Percentiles rank a stretch among this genome's conserved stretches.
phyloP scores from a whole-genome alignment of 768 basidiomycete genomes.

The Hygrocybe punicea region DNA sequence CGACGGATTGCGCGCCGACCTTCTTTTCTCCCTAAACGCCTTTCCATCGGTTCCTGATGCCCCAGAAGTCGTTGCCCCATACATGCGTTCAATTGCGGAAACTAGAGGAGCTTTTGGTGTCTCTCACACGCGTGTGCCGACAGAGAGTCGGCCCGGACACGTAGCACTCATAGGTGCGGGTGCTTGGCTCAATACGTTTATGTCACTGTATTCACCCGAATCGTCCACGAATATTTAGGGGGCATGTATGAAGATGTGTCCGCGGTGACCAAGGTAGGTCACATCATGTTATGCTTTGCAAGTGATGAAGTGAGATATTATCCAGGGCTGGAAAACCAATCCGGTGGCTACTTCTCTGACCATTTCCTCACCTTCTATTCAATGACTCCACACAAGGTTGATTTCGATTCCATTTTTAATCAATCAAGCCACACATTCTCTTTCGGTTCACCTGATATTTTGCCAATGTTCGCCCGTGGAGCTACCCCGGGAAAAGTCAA shows the following conservation, averaged over 20 bases:
- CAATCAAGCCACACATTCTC: conserved; percentile 73
- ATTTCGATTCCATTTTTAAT: conserved; percentile 88
- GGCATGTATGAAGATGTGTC: conserved; percentile 92
- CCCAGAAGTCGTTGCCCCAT: conserved; percentile 65
- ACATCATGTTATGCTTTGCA: neutral
- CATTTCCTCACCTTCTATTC: conserved; percentile 1
- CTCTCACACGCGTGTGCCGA: conserved; percentile 83
- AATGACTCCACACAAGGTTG: conserved; percentile 42
- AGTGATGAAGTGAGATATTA: conserved; percentile 10
- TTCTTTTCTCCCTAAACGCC: conserved; percentile 62
- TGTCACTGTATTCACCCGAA: too few species aligned
- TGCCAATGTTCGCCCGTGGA: conserved; percentile 83
- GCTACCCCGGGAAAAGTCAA: conserved; percentile 66
- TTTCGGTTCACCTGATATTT: conserved; percentile 85
- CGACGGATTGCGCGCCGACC: conserved; percentile 81
- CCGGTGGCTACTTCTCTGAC: conserved; percentile 50
- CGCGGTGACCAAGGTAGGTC: conserved; percentile 73
- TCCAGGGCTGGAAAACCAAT: conserved; percentile 81
- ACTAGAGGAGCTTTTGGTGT: conserved; percentile 75
- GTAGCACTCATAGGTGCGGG: conserved; percentile 76
- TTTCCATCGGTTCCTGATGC: conserved; percentile 51
- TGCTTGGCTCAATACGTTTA: neutral
- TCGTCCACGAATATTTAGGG: conserved; percentile 32
- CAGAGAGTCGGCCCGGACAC: conserved; percentile 84
- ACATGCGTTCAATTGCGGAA: conserved; percentile 65